Base-by-base conservation (phyloP, 1,284 basidiomycete species). In the Coniophora puteana region DNA sequence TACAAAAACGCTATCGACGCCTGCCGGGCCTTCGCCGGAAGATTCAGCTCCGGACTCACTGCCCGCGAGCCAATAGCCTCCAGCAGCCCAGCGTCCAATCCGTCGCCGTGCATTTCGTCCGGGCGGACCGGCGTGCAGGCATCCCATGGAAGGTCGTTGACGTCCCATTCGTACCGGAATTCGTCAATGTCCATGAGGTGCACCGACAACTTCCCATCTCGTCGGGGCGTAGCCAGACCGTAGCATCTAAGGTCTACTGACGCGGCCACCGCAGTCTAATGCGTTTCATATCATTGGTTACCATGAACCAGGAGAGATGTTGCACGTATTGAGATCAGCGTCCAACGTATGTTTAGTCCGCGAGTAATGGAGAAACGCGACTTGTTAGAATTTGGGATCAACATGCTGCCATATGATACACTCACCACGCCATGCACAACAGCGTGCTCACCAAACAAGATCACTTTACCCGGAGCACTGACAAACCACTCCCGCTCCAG, bases 391-490 rank as follows among this genome's bases (percentile, higher is more conserved):
- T 21, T 30, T 28, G 48, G 21, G 16, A 28, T 4, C 41, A 46
- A 24, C 46, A n/a, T n/a, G n/a, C n/a, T n/a, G n/a, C n/a, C n/a
- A n/a, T n/a, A n/a, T n/a, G 41, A 43, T 33, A 20, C 12, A 79
- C 89, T 74, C 61, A 92, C 90, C 41, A 94, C 89, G 41, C 96
- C 96, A 61, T 99, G 89, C 17, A 99, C 96, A 40, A 99, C 96
- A 13, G 96, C 96, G 66, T 99, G 96, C 67, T 99, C 96, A 40
- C 96, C 96, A 53, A 99, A 99, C 44, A 99, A 66, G 52, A 99
- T 99, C 48, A 99, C 90, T 64, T 99, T 99, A 32, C 96, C 96
- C 6, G 96, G 96, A 5, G 96, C 90, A 43, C 91, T 93, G 43
- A 96, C 86, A 43, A 94, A 76, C 86, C 86, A 90, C 54, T 87